Base-by-base conservation (phyloP, 2,329 filamentous ascomycete species). In the Dactylella cylindrospora region DNA sequence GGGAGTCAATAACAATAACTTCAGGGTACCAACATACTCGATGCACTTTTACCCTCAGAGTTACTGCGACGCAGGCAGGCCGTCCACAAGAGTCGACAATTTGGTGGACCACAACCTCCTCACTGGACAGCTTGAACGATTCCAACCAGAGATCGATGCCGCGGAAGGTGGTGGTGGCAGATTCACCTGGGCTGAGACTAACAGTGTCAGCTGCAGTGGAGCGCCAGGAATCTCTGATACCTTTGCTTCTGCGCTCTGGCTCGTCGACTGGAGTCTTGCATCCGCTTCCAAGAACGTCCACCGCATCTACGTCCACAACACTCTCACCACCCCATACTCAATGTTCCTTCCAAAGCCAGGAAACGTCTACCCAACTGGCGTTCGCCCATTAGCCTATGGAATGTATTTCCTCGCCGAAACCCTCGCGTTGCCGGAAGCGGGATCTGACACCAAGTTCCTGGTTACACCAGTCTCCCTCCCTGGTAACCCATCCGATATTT, bases 231-330 rank as follows among this genome's bases (percentile, higher is more conserved):
- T 75, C n/a, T 72, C 71, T 2, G 73, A 75, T 57, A 74, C 73
- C 0, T 75, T 75, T 47, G 73, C 72, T 1, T 71, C 74, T 50
- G 73, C 74, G 0, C 67, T 75, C 2, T 75, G 74, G 73, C 70
- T 73, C 12, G 69, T 72, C 7, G 72, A 74, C 41, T 72, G 70
- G 0, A 69, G 73, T 31, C 67, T 75, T 12, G 69, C 73, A 29
- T 74, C 74, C 43, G 73, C 73, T 12, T 68, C 70, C 1, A 68
- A 71, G n/a, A 74, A 74, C 44, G 73, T 73, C 0, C 70, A 70
- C 0, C 68, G 71, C 4, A 70, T 73, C 19, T 71, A 74, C 44
- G 57, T 74, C 2, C 74, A 75, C 54, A 47, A 47, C 5, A 38
- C 49, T 5, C 49, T 41, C 13, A 54, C 29, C 8, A 62, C 49